phyloP scores from a whole-genome alignment of 73 alveolate genomes.

The Paramecium sexaurelia region DNA sequence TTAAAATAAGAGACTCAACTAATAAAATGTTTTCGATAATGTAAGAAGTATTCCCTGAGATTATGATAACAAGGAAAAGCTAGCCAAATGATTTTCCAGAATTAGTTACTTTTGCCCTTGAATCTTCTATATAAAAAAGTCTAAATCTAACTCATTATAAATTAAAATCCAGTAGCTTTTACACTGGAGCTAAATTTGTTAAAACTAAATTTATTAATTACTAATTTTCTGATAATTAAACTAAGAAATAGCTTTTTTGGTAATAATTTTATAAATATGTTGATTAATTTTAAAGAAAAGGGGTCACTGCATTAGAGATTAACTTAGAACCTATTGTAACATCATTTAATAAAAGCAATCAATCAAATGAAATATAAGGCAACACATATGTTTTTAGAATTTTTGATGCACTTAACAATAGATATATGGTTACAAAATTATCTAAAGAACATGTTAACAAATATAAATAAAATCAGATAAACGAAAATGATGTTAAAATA shows the following conservation, averaged over 20 bases:
- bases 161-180: neutral
- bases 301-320: neutral
- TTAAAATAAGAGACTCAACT: conserved; percentile 45
- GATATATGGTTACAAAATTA: neutral
- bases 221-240: neutral
- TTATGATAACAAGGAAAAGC: neutral
- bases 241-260: neutral
- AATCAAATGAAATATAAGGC: neutral
- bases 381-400: conserved; percentile 1
- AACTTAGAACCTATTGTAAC: neutral
- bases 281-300: neutral
- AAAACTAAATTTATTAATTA: neutral
- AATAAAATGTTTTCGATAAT: neutral
- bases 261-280: neutral
- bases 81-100: neutral
- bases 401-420: conserved; percentile 4
- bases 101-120: neutral
- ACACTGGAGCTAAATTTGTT: neutral
- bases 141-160: too few species aligned
- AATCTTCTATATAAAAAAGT: neutral
- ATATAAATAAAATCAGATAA: neutral
- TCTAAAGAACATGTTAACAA: neutral
- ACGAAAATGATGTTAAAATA: neutral
- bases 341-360: neutral
- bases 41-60: neutral